Evolutionary conservation across 768 basidiomycete species (phyloP).

Genomic region (Paxillus rubicundulus): DNA sequence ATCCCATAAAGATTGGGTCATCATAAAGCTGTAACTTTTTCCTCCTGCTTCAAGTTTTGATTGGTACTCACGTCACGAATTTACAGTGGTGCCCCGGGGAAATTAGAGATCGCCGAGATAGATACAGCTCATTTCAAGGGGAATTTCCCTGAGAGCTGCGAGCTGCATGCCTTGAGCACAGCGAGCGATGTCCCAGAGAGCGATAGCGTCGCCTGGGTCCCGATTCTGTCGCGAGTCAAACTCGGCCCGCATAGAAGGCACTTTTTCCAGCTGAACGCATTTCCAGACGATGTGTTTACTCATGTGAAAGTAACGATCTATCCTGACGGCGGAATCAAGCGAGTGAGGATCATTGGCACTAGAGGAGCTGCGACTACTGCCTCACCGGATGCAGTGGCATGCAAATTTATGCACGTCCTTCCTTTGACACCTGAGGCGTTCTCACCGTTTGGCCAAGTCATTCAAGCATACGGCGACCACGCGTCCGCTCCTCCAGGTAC

Average conservation of each 20-base stretch:
- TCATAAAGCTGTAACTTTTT: constrained; percentile 87
- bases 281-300: constrained; percentile 57
- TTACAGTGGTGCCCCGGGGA: constrained; percentile 67
- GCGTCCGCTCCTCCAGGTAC: constrained; percentile 64
- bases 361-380: constrained; percentile 33
- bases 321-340: constrained; percentile 95
- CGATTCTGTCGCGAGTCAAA: constrained; percentile 71
- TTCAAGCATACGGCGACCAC: constrained; percentile 79
- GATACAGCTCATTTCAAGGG: constrained; percentile 97
- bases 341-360: constrained; percentile 78
- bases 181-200: constrained; percentile 37
- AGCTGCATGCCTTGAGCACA: constrained; percentile 58
- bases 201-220: constrained; percentile 55
- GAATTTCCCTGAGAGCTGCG: constrained; percentile 89
- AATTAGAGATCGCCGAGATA: constrained; percentile 76
- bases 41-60: too few species aligned
- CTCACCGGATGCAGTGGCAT: constrained; percentile 6
- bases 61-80: background rate
- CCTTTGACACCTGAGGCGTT: constrained; percentile 86
- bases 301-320: constrained; percentile 88
- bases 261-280: constrained; percentile 78
- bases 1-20: constrained; percentile 88
- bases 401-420: constrained; percentile 47
- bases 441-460: constrained; percentile 83
- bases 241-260: constrained; percentile 90